phyloP scores from a whole-genome alignment of 306 rosid genomes.

The Lablab purpureus region DNA sequence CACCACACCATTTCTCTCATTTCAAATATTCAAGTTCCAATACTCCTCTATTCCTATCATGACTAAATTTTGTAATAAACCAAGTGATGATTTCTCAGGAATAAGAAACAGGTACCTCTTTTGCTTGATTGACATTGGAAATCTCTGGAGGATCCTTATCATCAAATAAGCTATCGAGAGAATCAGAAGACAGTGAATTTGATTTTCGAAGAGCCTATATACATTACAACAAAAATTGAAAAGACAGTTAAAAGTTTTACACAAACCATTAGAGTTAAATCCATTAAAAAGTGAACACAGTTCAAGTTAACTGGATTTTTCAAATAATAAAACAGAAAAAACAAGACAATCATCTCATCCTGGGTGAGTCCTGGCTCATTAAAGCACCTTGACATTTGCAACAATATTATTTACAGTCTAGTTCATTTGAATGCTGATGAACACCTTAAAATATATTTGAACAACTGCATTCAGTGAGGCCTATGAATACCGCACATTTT shows the following conservation, averaged over 20 bases:
- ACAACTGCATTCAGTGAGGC: background rate
- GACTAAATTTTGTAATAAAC: constrained; percentile 15
- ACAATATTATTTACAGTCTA: background rate
- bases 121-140: constrained; percentile 53
- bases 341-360: background rate
- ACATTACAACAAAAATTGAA: constrained; percentile 44
- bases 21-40: constrained; percentile 6
- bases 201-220: constrained; percentile 61
- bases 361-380: background rate
- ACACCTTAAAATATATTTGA: background rate
- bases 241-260: constrained; percentile 34
- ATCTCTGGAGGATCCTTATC: constrained; percentile 66
- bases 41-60: constrained; percentile 16
- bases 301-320: constrained; percentile 28
- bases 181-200: constrained; percentile 77
- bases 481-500: background rate
- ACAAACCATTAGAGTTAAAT: constrained; percentile 31
- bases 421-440: background rate
- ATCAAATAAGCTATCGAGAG: constrained; percentile 85
- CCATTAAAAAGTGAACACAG: constrained; percentile 21
- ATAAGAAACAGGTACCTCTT: constrained; percentile 68
- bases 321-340: background rate
- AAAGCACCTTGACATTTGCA: constrained; percentile 21
- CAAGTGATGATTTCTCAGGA: constrained; percentile 17
- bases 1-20: background rate